phyloP scores from a whole-genome alignment of 176 grass and related monocot genomes.

The Saccharum spontaneum region DNA sequence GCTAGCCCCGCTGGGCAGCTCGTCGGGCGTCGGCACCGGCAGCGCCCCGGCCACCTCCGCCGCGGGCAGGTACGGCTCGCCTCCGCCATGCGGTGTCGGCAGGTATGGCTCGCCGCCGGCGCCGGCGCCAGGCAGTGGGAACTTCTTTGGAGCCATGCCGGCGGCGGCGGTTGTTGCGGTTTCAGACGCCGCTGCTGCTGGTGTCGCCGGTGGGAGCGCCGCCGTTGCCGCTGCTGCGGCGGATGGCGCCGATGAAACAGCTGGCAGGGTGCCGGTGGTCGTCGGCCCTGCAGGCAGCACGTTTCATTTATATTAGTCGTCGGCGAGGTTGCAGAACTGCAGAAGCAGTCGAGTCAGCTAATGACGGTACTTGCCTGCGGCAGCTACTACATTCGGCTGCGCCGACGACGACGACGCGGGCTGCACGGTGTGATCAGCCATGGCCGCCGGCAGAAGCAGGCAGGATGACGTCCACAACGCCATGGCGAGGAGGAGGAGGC shows the following conservation, averaged over 20 bases:
- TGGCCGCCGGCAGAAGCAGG: not conserved
- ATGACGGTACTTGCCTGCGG: not conserved
- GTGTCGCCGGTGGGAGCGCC: not conserved
- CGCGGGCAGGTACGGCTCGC: not conserved
- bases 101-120: not conserved
- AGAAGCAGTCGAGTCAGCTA: not conserved
- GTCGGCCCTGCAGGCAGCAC: not conserved
- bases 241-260: not conserved
- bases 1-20: not conserved
- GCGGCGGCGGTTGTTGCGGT: not conserved
- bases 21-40: constrained; percentile 40
- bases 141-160: not conserved
- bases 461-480: not conserved
- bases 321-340: not conserved
- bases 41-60: constrained; percentile 32
- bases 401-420: not conserved
- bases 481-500: not conserved
- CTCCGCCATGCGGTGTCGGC: not conserved
- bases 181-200: not conserved
- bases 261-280: not conserved
- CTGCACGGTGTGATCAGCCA: not conserved
- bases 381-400: not conserved
- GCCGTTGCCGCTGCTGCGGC: no score
- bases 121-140: not conserved
- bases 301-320: no score